Percentiles rank a stretch among this genome's conserved stretches.
Evolutionary conservation across 805 yeast genomes (phyloP).

Genomic region (Metschnikowia drakensbergensis): DNA sequence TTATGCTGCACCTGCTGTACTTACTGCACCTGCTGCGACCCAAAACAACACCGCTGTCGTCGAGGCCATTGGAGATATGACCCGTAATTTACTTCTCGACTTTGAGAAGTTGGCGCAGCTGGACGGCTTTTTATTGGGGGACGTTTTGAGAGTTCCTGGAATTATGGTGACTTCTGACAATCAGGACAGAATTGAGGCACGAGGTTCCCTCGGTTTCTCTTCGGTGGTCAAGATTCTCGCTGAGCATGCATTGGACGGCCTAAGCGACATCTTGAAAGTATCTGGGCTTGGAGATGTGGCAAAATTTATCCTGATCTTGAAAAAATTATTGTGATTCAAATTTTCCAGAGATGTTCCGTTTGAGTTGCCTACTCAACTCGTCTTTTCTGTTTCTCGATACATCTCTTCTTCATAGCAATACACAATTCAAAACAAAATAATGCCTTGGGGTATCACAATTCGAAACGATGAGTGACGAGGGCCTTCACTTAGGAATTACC

Average conservation of each 20-base stretch:
- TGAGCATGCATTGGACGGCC: background rate
- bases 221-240: background rate
- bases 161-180: background rate
- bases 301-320: background rate
- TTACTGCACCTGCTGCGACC: background rate
- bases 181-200: background rate
- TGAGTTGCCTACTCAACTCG: too few relatives aligned
- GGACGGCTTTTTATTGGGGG: background rate
- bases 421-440: too few relatives aligned
- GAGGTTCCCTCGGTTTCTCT: background rate
- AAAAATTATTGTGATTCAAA: background rate
- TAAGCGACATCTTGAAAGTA: background rate
- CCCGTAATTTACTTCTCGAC: background rate
- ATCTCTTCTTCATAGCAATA: too few relatives aligned
- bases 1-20: background rate
- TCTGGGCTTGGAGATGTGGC: background rate
- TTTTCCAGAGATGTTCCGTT: too few relatives aligned
- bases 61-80: background rate
- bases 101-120: background rate
- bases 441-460: too few relatives aligned
- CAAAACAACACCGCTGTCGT: background rate
- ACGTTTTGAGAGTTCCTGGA: background rate
- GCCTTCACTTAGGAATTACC: too few relatives aligned
- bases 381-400: too few relatives aligned
- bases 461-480: too few relatives aligned